Conservation (phyloP, 352 stramenopile genomes). For the Globisporangium viniferum region DNA sequence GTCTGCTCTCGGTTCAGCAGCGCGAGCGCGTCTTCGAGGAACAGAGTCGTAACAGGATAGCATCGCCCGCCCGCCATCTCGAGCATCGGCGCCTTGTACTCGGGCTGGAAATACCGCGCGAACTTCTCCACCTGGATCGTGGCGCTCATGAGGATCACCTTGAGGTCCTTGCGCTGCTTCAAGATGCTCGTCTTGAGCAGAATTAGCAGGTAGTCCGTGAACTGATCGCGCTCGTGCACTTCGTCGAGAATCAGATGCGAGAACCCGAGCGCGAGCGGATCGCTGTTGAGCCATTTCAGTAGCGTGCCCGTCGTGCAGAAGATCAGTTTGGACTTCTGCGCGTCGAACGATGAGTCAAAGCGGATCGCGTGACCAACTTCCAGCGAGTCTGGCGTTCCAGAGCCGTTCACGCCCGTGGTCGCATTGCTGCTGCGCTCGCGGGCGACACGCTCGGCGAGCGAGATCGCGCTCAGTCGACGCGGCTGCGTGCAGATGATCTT, state of each 20-base stretch:
- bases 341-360: conserved; percentile 81
- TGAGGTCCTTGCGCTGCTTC: conserved; percentile 74
- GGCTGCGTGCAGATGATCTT: conserved; percentile 93
- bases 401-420: conserved; percentile 19
- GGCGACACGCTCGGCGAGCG: conserved; percentile 84
- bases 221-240: conserved; percentile 94
- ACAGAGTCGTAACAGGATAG: conserved; percentile 91
- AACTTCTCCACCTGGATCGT: conserved; percentile 95
- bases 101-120: conserved; percentile 86
- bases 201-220: conserved; percentile 96
- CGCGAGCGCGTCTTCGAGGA: conserved; percentile 85
- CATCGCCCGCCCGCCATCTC: conserved; percentile 83
- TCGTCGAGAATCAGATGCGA: conserved; percentile 96
- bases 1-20: conserved; percentile 35
- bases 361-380: conserved; percentile 92
- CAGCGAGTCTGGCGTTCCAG: conserved; percentile 2
- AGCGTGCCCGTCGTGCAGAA: conserved; percentile 98
- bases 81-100: conserved; percentile 64
- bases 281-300: conserved; percentile 79
- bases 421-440: conserved; percentile 77
- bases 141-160: conserved; percentile 94
- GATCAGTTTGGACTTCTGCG: conserved; percentile 88
- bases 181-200: conserved; percentile 89
- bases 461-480: conserved; percentile 90
- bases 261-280: conserved; percentile 75